Evolutionary conservation across 345 rosid species (phyloP).

Genomic region (Euphorbia peplus): DNA sequence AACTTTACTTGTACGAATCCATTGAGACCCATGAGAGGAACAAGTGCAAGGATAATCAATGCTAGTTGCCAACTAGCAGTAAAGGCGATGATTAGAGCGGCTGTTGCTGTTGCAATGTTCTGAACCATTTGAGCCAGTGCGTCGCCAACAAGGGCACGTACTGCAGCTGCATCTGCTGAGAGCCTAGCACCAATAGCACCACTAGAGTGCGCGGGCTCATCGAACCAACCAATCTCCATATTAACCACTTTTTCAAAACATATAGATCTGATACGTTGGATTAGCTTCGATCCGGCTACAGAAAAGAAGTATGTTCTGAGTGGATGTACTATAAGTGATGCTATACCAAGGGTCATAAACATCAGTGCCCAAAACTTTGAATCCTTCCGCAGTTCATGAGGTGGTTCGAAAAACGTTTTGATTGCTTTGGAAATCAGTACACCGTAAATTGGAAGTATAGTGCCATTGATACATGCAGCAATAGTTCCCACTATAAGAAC

Average conservation of each 20-base stretch:
- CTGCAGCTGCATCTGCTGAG: conserved; percentile 56
- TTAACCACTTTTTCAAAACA: conserved; percentile 84
- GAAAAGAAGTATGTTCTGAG: conserved; percentile 61
- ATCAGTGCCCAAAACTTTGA: conserved; percentile 78
- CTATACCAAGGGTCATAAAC: conserved; percentile 60
- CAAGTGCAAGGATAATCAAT: conserved; percentile 40
- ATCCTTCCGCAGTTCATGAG: conserved; percentile 53
- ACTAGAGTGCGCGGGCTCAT: conserved; percentile 59
- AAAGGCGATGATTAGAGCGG: conserved; percentile 60
- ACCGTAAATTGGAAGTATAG: conserved; percentile 61
- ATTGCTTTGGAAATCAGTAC: conserved; percentile 54
- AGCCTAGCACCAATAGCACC: conserved; percentile 63
- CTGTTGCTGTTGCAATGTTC: conserved; percentile 41
- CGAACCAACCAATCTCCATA: conserved; percentile 91
- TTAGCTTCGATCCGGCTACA: conserved; percentile 67
- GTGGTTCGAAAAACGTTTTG: conserved; percentile 57
- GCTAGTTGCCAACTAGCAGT: conserved; percentile 59
- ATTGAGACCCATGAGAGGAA: conserved; percentile 48
- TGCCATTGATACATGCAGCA: conserved; percentile 33
- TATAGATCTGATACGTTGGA: conserved; percentile 60
- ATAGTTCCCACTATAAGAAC: conserved; percentile 29
- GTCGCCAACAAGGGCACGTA: conserved; percentile 64
- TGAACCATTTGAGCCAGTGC: conserved; percentile 52
- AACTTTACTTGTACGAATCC: conserved; percentile 46
- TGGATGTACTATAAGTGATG: conserved; percentile 49